Conservation (phyloP, 2,329 filamentous ascomycete genomes). For the Monilinia vaccinii-corymbosi region DNA sequence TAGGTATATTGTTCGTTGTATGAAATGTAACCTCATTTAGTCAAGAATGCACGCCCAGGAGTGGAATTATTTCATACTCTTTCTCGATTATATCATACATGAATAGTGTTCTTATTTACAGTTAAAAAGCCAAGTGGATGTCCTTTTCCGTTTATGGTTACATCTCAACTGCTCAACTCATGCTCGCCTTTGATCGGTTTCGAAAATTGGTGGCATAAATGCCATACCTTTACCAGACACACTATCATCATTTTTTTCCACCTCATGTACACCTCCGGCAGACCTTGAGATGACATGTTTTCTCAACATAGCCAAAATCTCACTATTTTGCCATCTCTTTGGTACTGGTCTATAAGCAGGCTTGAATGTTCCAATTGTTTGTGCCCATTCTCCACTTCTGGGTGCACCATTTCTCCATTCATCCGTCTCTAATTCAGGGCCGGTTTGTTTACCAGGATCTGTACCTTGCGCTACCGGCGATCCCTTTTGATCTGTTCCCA, state of each 20-base stretch:
- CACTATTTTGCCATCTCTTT: constrained; percentile 71
- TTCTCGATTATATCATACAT: background rate
- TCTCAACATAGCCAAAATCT: constrained; percentile 68
- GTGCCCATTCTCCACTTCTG: constrained; percentile 77
- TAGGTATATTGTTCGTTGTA: background rate
- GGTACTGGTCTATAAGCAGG: constrained; percentile 90
- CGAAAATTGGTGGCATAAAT: constrained; percentile 30
- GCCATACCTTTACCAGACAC: constrained; percentile 27
- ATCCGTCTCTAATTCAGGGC: constrained; percentile 23
- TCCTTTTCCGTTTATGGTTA: background rate
- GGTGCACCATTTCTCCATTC: constrained; percentile 30
- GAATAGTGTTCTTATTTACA: background rate
- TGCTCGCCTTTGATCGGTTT: constrained; percentile 19
- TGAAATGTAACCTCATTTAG: background rate
- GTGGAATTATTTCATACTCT: background rate
- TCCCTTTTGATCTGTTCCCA: constrained; percentile 3
- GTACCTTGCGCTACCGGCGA: constrained; percentile 22
- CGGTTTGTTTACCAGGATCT: constrained; percentile 11
- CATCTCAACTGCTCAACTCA: background rate
- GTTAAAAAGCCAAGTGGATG: background rate
- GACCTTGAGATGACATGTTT: constrained; percentile 69
- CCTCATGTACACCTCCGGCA: constrained; percentile 42
- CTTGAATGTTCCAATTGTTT: constrained; percentile 91
- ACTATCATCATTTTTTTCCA: constrained; percentile 20
- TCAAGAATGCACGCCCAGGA: background rate